Base-by-base conservation (phyloP, 345 rosid genomes). In the Durio zibethinus region DNA sequence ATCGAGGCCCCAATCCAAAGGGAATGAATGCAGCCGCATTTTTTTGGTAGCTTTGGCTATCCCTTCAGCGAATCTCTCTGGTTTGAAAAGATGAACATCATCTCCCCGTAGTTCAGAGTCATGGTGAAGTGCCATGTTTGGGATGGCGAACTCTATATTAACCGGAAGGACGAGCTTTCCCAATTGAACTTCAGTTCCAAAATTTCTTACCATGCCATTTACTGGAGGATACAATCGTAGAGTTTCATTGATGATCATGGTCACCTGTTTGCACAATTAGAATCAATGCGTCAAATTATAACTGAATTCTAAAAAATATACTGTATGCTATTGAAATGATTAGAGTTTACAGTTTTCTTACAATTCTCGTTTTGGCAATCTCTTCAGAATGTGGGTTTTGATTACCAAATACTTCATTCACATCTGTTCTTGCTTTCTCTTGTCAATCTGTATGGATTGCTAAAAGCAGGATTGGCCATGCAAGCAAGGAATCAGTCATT, bases 41-140 rank as follows among this genome's bases (percentile, higher is more conserved):
- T 40, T 80, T 62, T 73, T 79, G 45, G 85, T 83, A 42, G 92
- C 90, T 67, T 83, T 85, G 43, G 83, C 86, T 5, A 83, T 68
- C 43, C 89, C 88, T 69, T 82, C 82, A 0, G 84, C 78, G 47
- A 85, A 85, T 65, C 89, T 83, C 47, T 87, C 83, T 3, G 87
- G 88, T 68, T 80, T 82, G 81, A 84, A 88, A 38, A 72, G 73
- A 43, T 81, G 70, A 18, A 38, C 83, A 71, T 84, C 88, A 1
- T 82, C 82, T 54, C 89, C 88, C 92, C 89, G 85, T 36, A 82
- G 52, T 23, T 75, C 35, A 65, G 84, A 77, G 48, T 84, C 73
- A 31, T 81, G 80, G 71, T 85, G 86, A 70, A 81, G 48, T 76
- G 85, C 83, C 18, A 77, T 29, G 3, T 14, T 33, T 0, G 76